Conservation (phyloP, 2,329 filamentous ascomycete genomes). For the Colletotrichum cuscutae region DNA sequence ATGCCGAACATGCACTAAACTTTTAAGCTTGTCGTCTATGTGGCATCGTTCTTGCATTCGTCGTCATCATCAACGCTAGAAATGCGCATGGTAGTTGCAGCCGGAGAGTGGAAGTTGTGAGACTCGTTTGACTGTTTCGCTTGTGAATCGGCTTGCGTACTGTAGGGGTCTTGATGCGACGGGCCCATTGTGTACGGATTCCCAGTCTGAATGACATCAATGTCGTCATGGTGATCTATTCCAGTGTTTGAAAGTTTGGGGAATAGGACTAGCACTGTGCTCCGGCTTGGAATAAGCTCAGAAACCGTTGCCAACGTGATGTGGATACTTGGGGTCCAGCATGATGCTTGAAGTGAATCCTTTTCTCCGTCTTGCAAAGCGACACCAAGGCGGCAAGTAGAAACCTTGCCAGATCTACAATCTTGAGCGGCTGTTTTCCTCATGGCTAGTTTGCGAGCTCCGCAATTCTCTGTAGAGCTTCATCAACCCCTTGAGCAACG, state of each 20-base stretch:
- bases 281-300: not conserved
- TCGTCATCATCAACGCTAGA: not conserved
- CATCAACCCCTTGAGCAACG: constrained; percentile 65
- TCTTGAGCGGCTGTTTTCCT: not conserved
- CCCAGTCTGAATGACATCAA: not conserved
- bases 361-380: not conserved
- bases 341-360: not conserved
- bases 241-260: not conserved
- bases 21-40: not conserved
- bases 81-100: not conserved
- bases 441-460: not conserved
- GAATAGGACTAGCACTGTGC: not conserved
- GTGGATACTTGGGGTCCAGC: not conserved
- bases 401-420: not conserved
- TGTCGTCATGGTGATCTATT: not conserved
- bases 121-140: not conserved
- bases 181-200: not conserved
- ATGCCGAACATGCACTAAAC: not conserved
- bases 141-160: not conserved
- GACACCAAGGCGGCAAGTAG: not conserved
- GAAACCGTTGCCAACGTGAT: not conserved
- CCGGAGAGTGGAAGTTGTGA: not conserved
- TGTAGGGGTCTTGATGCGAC: not conserved
- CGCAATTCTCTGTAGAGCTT: constrained; percentile 58
- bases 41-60: not conserved